Evolutionary conservation across 2,329 filamentous ascomycete genomes (phyloP), one percentile per base, ranked within the genome.

Genomic region (Didymella sp.): DNA sequence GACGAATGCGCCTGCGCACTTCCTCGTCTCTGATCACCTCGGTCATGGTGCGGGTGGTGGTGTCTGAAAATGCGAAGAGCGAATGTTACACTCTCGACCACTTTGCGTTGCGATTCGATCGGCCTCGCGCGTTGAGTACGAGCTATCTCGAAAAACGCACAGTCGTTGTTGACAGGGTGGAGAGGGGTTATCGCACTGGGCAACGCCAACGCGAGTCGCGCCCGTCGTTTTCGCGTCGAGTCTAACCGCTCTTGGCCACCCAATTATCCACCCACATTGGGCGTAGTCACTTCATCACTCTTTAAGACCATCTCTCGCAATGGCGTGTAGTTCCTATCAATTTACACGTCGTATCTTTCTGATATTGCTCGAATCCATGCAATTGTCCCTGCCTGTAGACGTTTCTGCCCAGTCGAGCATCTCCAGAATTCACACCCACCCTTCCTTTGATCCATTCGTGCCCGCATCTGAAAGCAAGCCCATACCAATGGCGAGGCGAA

Each of bases 1-100:
- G 87, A 69, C 92, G 89, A 76, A 96, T 87, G 70, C 92, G 91
- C 80, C 96, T 89, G 68, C 87, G 85, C 69, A 89, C 87, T 64
- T 89, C 91, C 78, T 95, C 91, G 83, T 97, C 93, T 77, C 89
- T 87, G 70, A 96, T 69, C 17, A 66, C 58, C 47, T 72, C 70
- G 46, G 67, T 51, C 73, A 75, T 75, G 54, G 28, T 64, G 61
- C 41, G 46, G 40, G 41, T 33, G 48, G 33, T 21, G 35, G 42
- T 43, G 11, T 33, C n/a, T 33, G 28, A 3, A 5, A 12, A 24
- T 17, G 33, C 21, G 11, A 17, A 22, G 11, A 22, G 38, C 49
- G 43, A 12, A 28, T 44, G 19, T 7, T 43, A 21, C 13, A 4
- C 12, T 27, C 12, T 30, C 53, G 37, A 51, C 42, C 13, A 19